A percentile compares a stretch with the other conserved stretches of the same genome.
phyloP scores from a whole-genome alignment of 805 yeast species.

The Zygosaccharomyces pseudorouxii region DNA sequence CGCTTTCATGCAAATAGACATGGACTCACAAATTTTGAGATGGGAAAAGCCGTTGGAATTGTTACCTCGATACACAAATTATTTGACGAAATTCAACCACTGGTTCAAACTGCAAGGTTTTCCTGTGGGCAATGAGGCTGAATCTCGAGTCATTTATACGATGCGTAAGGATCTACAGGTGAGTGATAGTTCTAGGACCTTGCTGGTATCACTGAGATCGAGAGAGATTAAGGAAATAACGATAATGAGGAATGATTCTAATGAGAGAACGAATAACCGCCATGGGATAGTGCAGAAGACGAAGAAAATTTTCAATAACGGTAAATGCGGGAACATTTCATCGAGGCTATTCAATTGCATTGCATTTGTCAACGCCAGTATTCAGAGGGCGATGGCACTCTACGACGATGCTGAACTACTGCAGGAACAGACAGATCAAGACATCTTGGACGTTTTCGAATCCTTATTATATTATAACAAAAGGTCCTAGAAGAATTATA shows the following conservation, averaged over 20 bases:
- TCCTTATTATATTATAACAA: conserved; percentile 15
- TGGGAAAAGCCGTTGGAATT: conserved; percentile 17
- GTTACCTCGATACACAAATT: conserved; percentile 29
- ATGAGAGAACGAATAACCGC: conserved; percentile 5
- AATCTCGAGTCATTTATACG: conserved; percentile 42
- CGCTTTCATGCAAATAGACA: conserved; percentile 27
- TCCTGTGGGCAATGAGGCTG: conserved; percentile 47
- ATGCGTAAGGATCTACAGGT: conserved; percentile 50
- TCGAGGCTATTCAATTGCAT: conserved; percentile 23
- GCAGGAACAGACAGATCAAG: conserved; percentile 12
- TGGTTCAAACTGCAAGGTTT: conserved; percentile 48
- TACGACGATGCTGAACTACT: conserved; percentile 18
- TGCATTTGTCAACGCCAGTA: conserved; percentile 18
- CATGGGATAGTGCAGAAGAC: conserved; percentile 25
- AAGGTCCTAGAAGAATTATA: background rate
- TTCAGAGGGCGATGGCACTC: conserved; percentile 23
- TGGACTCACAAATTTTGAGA: conserved; percentile 14
- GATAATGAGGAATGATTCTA: conserved; percentile 22
- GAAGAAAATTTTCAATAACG: conserved; percentile 28
- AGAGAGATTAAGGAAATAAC: conserved; percentile 37
- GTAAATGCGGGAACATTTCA: conserved; percentile 23
- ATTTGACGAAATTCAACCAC: conserved; percentile 28
- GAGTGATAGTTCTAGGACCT: conserved; percentile 23
- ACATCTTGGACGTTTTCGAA: conserved; percentile 14
- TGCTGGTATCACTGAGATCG: conserved; percentile 36